Percentiles rank a stretch among this genome's conserved stretches.
These are phyloP conservation scores for Sporothrix globosa DNA, from an alignment of 2,329 filamentous ascomycete genomes.

Conservation along the genomic window DNA sequence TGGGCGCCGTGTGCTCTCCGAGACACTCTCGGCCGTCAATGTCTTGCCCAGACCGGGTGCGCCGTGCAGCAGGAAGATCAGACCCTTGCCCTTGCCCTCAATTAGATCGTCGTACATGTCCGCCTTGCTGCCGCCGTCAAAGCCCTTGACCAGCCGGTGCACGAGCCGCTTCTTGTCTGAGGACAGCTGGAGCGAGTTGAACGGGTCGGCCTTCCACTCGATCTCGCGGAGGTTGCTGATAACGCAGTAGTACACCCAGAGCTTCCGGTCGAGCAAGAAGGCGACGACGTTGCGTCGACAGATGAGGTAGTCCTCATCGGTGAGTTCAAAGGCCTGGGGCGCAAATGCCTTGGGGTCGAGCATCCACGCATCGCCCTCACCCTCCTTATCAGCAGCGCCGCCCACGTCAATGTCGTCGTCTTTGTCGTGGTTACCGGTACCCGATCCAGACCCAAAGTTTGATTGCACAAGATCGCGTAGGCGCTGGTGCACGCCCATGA, in stretches of 20 bases:
- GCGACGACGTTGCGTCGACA: slow-evolving; percentile 22
- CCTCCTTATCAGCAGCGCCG: neutral
- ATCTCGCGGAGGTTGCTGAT: slow-evolving; percentile 27
- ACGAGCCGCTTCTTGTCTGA: slow-evolving; percentile 23
- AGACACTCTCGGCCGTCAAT: slow-evolving; percentile 47
- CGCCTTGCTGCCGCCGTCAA: slow-evolving; percentile 22
- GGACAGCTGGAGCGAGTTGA: slow-evolving; percentile 24
- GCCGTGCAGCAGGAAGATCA: slow-evolving; percentile 28
- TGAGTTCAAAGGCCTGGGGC: slow-evolving; percentile 19
- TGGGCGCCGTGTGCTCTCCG: slow-evolving; percentile 54
- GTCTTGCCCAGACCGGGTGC: slow-evolving; percentile 27
- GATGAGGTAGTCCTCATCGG: slow-evolving; percentile 28
- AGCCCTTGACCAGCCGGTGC: slow-evolving; percentile 24
- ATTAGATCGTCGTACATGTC: slow-evolving; percentile 29
- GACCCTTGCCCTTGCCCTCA: slow-evolving; percentile 26
- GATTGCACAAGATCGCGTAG: slow-evolving; percentile 26
- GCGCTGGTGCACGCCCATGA: slow-evolving; percentile 27
- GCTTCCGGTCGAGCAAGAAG: slow-evolving; percentile 27
- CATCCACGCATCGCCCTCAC: slow-evolving; percentile 11
- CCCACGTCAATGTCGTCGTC: neutral
- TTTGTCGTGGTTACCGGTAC: neutral
- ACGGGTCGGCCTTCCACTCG: slow-evolving; percentile 23
- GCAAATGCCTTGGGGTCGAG: slow-evolving; percentile 21
- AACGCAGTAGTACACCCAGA: slow-evolving; percentile 19
- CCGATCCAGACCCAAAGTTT: neutral